phyloP scores from a whole-genome alignment of 164 flowering plant species.

The Vitis amurensis region DNA sequence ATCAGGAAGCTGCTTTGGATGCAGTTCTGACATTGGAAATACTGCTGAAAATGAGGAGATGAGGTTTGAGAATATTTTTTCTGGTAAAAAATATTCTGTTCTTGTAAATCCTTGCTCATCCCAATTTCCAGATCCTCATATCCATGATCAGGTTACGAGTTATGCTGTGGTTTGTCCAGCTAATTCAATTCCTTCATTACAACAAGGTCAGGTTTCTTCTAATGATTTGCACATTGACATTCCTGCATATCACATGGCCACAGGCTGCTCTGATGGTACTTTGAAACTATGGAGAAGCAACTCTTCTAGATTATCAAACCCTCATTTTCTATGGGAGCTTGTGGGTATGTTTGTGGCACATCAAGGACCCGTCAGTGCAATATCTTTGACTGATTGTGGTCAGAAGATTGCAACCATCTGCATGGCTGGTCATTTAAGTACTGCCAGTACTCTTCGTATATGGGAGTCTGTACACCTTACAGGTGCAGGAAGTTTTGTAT shows the following conservation, averaged over 20 bases:
- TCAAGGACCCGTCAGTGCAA: slow-evolving; percentile 51
- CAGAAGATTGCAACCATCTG: slow-evolving; percentile 73
- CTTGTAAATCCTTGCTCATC: slow-evolving; percentile 55
- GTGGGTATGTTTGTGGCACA: slow-evolving; percentile 62
- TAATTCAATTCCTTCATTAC: slow-evolving; percentile 26
- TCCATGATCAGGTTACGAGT: slow-evolving; percentile 58
- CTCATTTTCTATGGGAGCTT: slow-evolving; percentile 60
- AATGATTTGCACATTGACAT: slow-evolving; percentile 24
- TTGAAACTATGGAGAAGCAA: slow-evolving; percentile 79
- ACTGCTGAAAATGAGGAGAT: slow-evolving; percentile 15
- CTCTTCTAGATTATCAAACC: slow-evolving; percentile 16
- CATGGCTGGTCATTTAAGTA: slow-evolving; percentile 19
- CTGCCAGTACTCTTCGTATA: slow-evolving; percentile 42
- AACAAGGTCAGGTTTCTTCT: slow-evolving; percentile 21
- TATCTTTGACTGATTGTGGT: slow-evolving; percentile 62
- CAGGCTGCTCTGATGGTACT: slow-evolving; percentile 79
- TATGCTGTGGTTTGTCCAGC: slow-evolving; percentile 51
- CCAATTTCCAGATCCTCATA: slow-evolving; percentile 50
- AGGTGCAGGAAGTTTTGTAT: slow-evolving; percentile 50
- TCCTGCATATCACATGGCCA: slow-evolving; percentile 70
- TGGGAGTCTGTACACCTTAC: slow-evolving; percentile 62
- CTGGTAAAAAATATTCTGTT: slow-evolving; percentile 47
- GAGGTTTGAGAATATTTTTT: slow-evolving; percentile 46
- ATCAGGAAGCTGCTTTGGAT: slow-evolving; percentile 33
- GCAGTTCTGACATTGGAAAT: slow-evolving; percentile 29